Base-by-base conservation (phyloP, 2,329 filamentous ascomycete genomes). In the Colletotrichum sp. region DNA sequence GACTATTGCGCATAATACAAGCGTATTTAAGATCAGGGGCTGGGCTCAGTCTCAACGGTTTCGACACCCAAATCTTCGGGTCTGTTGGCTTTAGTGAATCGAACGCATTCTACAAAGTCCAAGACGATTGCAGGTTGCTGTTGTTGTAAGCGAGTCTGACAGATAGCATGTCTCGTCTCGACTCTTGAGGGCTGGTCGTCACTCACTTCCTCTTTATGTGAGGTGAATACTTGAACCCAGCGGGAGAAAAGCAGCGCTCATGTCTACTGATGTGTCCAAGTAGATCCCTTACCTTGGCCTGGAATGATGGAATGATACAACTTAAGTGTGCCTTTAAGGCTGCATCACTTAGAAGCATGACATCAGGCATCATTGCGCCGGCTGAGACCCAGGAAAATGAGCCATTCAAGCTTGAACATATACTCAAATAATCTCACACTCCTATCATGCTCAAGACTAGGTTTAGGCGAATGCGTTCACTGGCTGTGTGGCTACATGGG, bases 391-490 rank as follows among this genome's bases (percentile, higher is more conserved):
- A 49, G 1, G 5, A 12, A n/a, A n/a, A 12, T 7, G 39, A 1
- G 1, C 39, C 9, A 12, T n/a, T n/a, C 39, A 49, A n/a, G 5
- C 3, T 44, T n/a, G 18, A 3, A n/a, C 1, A 44, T 6, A n/a
- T n/a, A 44, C 0, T 44, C 0, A 44, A n/a, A 49, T n/a, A n/a
- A 12, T 1, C 1, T n/a, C 39, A 49, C 1, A 21, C 0, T 12
- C 5, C 3, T 12, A 4, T 49, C 0, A 0, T 7, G 18, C 39
- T 3, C 1, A 12, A 0, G 9, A 49, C 5, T n/a, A n/a, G 0
- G 1, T 0, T 6, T 2, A 6, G 8, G 39, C 5, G 1, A 6
- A 0, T n/a, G 39, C 1, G 1, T 0, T n/a, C 9, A 1, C 39
- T 49, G 39, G 9, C 2, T 1, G 1, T 12, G 1, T 12, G 9